Percentiles rank a stretch among this genome's conserved stretches.
Evolutionary conservation across 441 rosid species (phyloP).

Genomic region (Gossypium lobatum): DNA sequence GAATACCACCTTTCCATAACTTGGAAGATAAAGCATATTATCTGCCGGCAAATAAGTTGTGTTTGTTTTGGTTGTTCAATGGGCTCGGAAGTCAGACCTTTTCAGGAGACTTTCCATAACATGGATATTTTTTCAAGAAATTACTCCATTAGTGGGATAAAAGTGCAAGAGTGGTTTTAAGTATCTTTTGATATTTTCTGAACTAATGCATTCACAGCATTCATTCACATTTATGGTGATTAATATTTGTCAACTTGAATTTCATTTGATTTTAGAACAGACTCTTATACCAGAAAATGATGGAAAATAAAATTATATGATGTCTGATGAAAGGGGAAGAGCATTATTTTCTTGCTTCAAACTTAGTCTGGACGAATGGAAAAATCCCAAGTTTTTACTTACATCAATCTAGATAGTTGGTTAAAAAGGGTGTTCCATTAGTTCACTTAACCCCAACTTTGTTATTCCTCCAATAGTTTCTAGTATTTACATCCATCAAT

Average conservation of each 20-base stretch:
- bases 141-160: not conserved
- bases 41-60: not conserved
- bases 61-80: not conserved
- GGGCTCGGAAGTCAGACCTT: not conserved
- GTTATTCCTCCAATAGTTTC: not conserved
- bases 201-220: not conserved
- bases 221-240: not conserved
- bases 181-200: not conserved
- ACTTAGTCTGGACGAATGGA: not conserved
- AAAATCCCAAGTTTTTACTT: not conserved
- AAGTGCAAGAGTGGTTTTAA: not conserved
- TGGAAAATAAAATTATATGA: not conserved
- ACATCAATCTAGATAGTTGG: not conserved
- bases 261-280: not conserved
- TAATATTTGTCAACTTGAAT: not conserved
- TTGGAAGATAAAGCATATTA: not conserved
- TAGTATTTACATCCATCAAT: not conserved
- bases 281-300: not conserved
- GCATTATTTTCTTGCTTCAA: not conserved
- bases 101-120: not conserved
- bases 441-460: not conserved
- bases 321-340: not conserved
- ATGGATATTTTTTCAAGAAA: not conserved
- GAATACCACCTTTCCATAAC: not conserved
- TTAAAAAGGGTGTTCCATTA: not conserved